phyloP scores from a whole-genome alignment of 192 early-diverging fungal genomes.

The Coemansia erecta region DNA sequence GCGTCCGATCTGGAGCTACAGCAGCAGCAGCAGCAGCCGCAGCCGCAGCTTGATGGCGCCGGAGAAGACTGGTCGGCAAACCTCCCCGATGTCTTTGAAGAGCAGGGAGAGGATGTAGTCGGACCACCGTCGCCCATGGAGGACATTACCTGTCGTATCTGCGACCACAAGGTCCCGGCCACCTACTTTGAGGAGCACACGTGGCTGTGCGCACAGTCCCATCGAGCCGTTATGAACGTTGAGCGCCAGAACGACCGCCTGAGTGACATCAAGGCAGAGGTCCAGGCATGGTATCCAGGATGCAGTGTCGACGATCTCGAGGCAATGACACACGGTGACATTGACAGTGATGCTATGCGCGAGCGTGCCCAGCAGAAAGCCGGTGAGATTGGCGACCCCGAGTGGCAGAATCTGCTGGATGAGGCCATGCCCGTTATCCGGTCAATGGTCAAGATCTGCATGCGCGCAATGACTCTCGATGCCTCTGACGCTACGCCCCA shows the following conservation, averaged over 20 bases:
- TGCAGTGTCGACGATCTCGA: conserved; percentile 30
- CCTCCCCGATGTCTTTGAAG: conserved; percentile 5
- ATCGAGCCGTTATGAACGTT: conserved; percentile 45
- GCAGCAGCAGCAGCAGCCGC: background rate
- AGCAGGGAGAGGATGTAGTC: background rate
- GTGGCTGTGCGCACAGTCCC: conserved; percentile 46
- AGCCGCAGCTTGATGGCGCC: too few species aligned
- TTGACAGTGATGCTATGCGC: conserved; percentile 11
- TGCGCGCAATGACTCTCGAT: conserved; percentile 18
- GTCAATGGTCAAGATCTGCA: conserved; percentile 22
- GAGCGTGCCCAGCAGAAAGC: conserved; percentile 16
- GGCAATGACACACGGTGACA: conserved; percentile 23
- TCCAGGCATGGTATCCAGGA: conserved; percentile 42
- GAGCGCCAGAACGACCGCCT: conserved; percentile 43
- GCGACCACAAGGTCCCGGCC: conserved; percentile 33
- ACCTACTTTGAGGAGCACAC: conserved; percentile 46
- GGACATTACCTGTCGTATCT: conserved; percentile 42
- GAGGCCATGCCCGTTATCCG: conserved; percentile 8
- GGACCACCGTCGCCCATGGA: conserved; percentile 11
- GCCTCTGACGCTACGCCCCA: conserved; percentile 23
- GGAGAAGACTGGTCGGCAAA: background rate
- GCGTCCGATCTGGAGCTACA: too few species aligned
- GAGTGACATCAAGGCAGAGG: conserved; percentile 26
- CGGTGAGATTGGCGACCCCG: conserved; percentile 11
- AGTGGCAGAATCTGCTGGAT: conserved; percentile 25